A percentile compares a stretch with the other conserved stretches of the same genome.
Conservation (phyloP, 139 green algal species). For the Eudorina sp. region DNA sequence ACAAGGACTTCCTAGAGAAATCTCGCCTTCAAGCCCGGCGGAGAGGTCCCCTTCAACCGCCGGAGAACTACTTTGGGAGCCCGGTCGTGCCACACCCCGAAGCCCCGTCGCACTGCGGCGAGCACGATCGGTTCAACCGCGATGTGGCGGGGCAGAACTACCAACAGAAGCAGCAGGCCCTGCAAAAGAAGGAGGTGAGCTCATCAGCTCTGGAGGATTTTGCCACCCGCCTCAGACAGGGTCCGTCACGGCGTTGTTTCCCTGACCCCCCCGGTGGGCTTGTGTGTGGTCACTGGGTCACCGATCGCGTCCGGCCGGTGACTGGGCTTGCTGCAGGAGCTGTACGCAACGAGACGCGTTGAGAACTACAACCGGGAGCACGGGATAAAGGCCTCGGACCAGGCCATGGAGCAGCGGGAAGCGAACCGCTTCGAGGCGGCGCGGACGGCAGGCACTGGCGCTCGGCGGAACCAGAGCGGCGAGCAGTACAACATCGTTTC, state of each 20-base stretch:
- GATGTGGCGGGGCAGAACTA: conserved; percentile 54
- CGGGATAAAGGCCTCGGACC: conserved; percentile 22
- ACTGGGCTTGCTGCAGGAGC: conserved; percentile 26
- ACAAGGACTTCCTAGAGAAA: conserved; percentile 45
- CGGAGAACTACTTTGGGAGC: not conserved
- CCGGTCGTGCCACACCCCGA: conserved; percentile 39
- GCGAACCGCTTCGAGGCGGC: not conserved
- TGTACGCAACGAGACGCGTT: conserved; percentile 51
- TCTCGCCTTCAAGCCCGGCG: not conserved
- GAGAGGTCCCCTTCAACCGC: not conserved
- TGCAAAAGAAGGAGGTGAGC: conserved; percentile 38
- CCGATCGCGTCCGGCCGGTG: not conserved
- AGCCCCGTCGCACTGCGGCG: conserved; percentile 40
- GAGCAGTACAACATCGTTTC: conserved; percentile 67
- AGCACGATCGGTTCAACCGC: conserved; percentile 51
- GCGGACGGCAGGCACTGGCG: conserved; percentile 18
- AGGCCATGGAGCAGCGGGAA: conserved; percentile 16
- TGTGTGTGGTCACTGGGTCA: not conserved
- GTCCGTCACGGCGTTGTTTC: not conserved
- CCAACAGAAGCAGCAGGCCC: conserved; percentile 34
- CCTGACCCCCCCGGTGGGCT: not conserved
- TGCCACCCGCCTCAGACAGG: not conserved
- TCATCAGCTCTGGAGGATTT: not conserved
- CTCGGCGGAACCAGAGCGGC: conserved; percentile 51
- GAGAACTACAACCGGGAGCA: conserved; percentile 39